Evolutionary conservation across 2,329 filamentous ascomycete species (phyloP).

Genomic region (Metarhizium anisopliae): DNA sequence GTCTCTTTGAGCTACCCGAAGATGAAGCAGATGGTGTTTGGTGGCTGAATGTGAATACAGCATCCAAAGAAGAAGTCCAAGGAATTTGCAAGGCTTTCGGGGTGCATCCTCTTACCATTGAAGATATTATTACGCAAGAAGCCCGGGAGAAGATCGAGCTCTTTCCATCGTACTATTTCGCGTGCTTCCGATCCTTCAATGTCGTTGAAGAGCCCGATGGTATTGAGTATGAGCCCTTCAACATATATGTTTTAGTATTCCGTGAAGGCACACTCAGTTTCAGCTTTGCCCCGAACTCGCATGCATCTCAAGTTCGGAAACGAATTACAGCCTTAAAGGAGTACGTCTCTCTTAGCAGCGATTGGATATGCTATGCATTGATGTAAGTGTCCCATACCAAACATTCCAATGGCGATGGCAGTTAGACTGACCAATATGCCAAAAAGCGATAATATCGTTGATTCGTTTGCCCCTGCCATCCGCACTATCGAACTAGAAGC

Average conservation of each 20-base stretch:
- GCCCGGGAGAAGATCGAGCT: slow-evolving; percentile 97
- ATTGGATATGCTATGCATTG: slow-evolving; percentile 98
- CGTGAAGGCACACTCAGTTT: slow-evolving; percentile 92
- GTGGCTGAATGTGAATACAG: slow-evolving; percentile 94
- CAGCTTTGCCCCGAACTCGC: slow-evolving; percentile 79
- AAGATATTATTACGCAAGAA: slow-evolving; percentile 93
- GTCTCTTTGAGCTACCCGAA: slow-evolving; percentile 65
- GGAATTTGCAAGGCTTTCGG: slow-evolving; percentile 90
- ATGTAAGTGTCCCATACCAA: slow-evolving; percentile 52
- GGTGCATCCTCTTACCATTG: slow-evolving; percentile 88
- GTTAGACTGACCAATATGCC: neutral
- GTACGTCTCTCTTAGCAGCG: slow-evolving; percentile 86
- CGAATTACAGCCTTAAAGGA: slow-evolving; percentile 89
- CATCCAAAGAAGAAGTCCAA: slow-evolving; percentile 79
- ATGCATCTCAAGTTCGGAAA: slow-evolving; percentile 81
- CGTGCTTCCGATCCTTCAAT: slow-evolving; percentile 91
- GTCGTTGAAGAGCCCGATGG: slow-evolving; percentile 67
- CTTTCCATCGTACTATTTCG: slow-evolving; percentile 96
- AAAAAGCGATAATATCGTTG: slow-evolving; percentile 83
- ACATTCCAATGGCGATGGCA: neutral
- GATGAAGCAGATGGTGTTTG: slow-evolving; percentile 73
- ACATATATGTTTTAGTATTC: slow-evolving; percentile 95
- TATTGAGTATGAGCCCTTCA: slow-evolving; percentile 86
- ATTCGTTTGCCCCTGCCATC: slow-evolving; percentile 87
- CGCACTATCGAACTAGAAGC: slow-evolving; percentile 79